Evolutionary conservation across 1,139 yeast species (phyloP).

Genomic region (Arxiozyma slooffiae): DNA sequence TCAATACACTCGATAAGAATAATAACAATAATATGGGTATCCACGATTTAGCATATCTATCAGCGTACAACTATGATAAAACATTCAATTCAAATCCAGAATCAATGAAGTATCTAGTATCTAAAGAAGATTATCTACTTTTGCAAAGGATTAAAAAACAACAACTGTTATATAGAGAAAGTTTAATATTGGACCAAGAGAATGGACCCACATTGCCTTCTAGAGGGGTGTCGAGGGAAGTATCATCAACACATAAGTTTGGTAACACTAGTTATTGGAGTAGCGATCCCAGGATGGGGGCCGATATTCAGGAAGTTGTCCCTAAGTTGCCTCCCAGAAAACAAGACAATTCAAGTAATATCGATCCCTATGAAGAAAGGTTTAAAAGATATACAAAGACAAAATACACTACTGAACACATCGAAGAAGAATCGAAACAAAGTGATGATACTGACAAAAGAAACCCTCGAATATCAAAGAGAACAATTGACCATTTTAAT

Average conservation of each 20-base stretch:
- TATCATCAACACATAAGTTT: no score
- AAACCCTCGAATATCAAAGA: constrained; percentile 4
- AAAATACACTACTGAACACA: background rate
- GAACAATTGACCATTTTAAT: background rate
- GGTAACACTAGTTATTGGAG: no score
- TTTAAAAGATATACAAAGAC: constrained; percentile 1
- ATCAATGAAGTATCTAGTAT: constrained; percentile 12
- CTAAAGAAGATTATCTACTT: constrained; percentile 25
- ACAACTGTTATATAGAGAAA: background rate
- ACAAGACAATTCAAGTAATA: background rate
- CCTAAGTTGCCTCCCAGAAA: constrained; percentile 7
- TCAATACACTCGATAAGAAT: constrained; percentile 1
- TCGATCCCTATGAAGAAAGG: constrained; percentile 2
- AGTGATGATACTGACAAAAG: background rate
- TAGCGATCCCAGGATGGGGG: no score
- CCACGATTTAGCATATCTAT: constrained; percentile 24
- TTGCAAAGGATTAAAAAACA: constrained; percentile 17
- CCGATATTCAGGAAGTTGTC: background rate
- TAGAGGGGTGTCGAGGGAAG: constrained; percentile 15
- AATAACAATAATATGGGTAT: background rate
- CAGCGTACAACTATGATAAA: constrained; percentile 34
- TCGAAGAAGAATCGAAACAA: background rate
- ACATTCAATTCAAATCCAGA: constrained; percentile 19
- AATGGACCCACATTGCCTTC: constrained; percentile 9
- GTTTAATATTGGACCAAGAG: background rate